These are phyloP conservation scores for Ustilago sp. DNA, from an alignment of 1,284 basidiomycete genomes.

Conservation along the genomic window DNA sequence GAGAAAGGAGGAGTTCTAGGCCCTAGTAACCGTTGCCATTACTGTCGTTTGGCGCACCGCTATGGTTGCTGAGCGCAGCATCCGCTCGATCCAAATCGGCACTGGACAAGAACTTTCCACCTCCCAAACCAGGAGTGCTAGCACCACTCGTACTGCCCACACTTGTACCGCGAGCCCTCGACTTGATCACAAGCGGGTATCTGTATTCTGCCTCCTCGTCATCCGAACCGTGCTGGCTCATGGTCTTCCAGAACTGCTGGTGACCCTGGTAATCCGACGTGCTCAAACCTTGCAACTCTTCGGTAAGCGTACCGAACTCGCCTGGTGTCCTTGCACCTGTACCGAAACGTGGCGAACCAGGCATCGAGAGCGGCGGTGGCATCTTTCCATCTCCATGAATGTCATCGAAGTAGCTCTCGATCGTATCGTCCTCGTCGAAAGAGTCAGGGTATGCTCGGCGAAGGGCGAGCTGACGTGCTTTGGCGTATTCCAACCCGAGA, in stretches of 20 bases:
- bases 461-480: constrained; percentile 90
- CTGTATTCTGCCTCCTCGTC: constrained; percentile 61
- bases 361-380: constrained; percentile 79
- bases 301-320: constrained; percentile 63
- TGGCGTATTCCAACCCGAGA: constrained; percentile 94
- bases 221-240: constrained; percentile 60
- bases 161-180: constrained; percentile 52
- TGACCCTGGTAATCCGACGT: constrained; percentile 63
- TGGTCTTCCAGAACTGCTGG: constrained; percentile 62
- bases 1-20: neutral
- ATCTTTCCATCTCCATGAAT: constrained; percentile 74
- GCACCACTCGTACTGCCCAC: constrained; percentile 63
- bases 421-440: constrained; percentile 78
- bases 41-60: constrained; percentile 32
- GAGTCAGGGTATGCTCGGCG: constrained; percentile 94
- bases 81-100: constrained; percentile 60
- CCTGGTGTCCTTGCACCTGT: constrained; percentile 60
- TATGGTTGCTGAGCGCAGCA: constrained; percentile 58
- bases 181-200: constrained; percentile 63
- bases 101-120: constrained; percentile 57
- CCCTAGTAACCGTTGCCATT: constrained; percentile 8
- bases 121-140: constrained; percentile 61
- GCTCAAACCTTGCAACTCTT: constrained; percentile 63
- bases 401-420: constrained; percentile 73
- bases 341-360: constrained; percentile 80